Base-by-base conservation (phyloP, 345 rosid genomes). In the Nephelium lappaceum region DNA sequence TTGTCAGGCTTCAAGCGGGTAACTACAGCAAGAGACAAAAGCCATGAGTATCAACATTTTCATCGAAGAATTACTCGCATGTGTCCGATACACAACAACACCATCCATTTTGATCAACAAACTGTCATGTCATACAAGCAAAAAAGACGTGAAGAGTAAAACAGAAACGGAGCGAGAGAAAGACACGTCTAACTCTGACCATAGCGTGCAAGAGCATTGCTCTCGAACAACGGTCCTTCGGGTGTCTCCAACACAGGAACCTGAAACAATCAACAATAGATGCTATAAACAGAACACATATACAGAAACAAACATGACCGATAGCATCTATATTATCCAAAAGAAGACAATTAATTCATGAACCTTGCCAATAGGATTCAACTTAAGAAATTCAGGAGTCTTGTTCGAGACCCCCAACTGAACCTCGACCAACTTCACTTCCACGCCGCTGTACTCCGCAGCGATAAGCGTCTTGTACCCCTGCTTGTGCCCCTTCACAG, bases 321-420 rank as follows among this genome's bases (percentile, higher is more conserved):
- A 64, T 0, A 6, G 3, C 27, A 62, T 2, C 9, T 3, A 3
- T 9, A 14, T 10, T 21, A 12, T 47, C 11, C 0, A 36, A 72
- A 1, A 27, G 2, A 65, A n/a, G n/a, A n/a, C n/a, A n/a, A n/a
- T n/a, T 5, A 31, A 31, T 31, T 31, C 36, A 8, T 18, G 15
- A 57, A 95, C 98, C 98, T 95, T 95, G 43, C 98, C 98, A 73
- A 93, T 84, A 53, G 98, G 98, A 77, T 92, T 95, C 98, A 92
- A 86, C 88, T 89, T 92, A 60, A 93, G 82, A 74, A 92, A 95
- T 76, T 89, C 95, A 0, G 97, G 93, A 63, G 92, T 84, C 81
- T 92, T 95, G 83, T 93, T 95, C 0, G 96, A 76, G 58, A 91
- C 98, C 49, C 95, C 93, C 95, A 92, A 87, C 91, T 90, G 80